Percentiles rank a stretch among this genome's conserved stretches.
Conservation (phyloP, 257 asterid genomes). For the Solanum verrucosum region DNA sequence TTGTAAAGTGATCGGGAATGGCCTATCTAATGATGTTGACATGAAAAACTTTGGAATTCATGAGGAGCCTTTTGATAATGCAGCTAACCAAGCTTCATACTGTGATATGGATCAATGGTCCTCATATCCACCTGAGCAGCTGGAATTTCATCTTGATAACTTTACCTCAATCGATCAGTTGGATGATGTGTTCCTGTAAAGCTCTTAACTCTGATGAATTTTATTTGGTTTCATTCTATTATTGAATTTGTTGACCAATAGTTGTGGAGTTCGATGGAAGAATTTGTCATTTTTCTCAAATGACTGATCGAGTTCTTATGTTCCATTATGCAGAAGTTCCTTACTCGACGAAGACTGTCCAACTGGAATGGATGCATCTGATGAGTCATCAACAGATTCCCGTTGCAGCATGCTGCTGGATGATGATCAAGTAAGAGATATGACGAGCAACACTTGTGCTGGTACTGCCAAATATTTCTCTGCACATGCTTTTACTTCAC, state of each 20-base stretch:
- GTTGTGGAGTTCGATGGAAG: background rate
- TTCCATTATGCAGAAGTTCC: conserved; percentile 27
- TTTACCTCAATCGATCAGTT: background rate
- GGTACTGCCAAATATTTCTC: background rate
- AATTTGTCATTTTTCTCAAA: background rate
- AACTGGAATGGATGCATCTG: conserved; percentile 4
- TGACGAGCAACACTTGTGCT: conserved; percentile 2
- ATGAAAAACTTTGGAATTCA: background rate
- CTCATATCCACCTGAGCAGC: background rate
- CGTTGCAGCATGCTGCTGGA: conserved; percentile 10
- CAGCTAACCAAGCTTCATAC: background rate
- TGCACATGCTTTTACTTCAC: background rate
- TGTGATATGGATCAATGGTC: background rate
- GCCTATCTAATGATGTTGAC: background rate
- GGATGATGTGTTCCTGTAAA: conserved; percentile 1
- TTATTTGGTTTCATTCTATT: background rate
- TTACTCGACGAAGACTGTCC: conserved; percentile 19
- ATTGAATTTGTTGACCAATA: background rate
- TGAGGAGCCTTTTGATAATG: background rate
- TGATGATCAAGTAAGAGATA: conserved; percentile 4
- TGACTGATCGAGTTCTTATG: background rate
- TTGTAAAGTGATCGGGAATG: background rate
- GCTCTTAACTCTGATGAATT: background rate
- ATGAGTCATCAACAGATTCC: conserved; percentile 11
- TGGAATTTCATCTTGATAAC: background rate